Base-by-base conservation (phyloP, 257 asterid genomes). In the Nicotiana noctiflora region DNA sequence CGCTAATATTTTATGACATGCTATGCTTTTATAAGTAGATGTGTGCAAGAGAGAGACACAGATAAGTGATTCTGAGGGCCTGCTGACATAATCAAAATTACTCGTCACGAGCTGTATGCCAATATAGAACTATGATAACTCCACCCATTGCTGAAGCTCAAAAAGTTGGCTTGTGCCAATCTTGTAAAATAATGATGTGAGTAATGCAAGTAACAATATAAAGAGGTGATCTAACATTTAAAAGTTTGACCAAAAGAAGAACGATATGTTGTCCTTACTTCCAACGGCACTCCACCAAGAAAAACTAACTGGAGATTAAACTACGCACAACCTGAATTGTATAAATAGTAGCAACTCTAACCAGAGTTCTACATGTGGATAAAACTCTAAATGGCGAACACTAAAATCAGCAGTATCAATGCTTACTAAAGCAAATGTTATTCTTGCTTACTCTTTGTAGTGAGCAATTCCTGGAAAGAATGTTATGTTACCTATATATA, bases 121-220 rank as follows among this genome's bases (percentile, higher is more conserved):
- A 70, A 70, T 21, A 14, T 2, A 21, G 37, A 40, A n/a, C 56
- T 68, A 52, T 14, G 57, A 14, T 52, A 52, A 52, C 57, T 52
- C 57, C 57, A 52, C 57, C 57, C 57, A 52, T n/a, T 52, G 19
- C 8, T 52, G 57, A 52, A 52, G 57, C 57, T 17, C 17, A 52
- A 52, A 52, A 52, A 52, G 57, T 52, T 52, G 18, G 57, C 57
- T 14, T 7, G 8, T 52, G 57, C 19, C 14, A 37, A 74, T 25
- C 79, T 49, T 49, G 59, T 5, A 74, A 49, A 49, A 49, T 74
- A 74, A 49, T 72, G 60, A 72, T 74, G 61, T 49, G 44, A 49
- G 17, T 74, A 74, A 74, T 37, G 51, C 79, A 74, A 49, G 61
- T 14, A 49, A 23, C 79, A 49, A 14, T 74, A 74, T 74, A 74